Percentiles rank a stretch among this genome's conserved stretches.
Evolutionary conservation across 2,329 filamentous ascomycete genomes (phyloP).

Genomic region (Paramyrothecium roridum): DNA sequence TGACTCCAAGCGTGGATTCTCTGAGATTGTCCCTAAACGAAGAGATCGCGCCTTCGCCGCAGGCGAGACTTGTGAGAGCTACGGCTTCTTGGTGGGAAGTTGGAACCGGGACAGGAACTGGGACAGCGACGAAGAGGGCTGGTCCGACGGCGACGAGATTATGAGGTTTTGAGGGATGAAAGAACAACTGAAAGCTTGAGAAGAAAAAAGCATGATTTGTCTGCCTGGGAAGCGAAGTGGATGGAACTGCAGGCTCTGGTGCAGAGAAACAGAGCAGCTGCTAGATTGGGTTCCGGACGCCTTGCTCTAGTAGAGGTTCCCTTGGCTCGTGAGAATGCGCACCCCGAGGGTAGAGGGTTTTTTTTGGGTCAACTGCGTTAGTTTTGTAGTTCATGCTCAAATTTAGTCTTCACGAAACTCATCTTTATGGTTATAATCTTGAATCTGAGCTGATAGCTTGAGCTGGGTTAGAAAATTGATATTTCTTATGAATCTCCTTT

Average conservation of each 20-base stretch:
- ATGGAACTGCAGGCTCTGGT: not conserved
- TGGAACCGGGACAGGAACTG: not conserved
- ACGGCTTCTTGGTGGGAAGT: not conserved
- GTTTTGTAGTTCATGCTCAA: no score
- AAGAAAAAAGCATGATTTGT: not conserved
- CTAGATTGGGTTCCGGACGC: not conserved
- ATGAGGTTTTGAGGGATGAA: not conserved
- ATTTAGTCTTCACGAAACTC: no score
- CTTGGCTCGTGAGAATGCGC: not conserved
- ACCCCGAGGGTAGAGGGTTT: no score
- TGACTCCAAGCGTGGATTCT: not conserved
- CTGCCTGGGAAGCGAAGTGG: not conserved
- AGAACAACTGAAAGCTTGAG: not conserved
- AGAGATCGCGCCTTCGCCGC: not conserved
- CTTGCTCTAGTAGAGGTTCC: not conserved
- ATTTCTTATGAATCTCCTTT: no score
- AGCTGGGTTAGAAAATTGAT: no score
- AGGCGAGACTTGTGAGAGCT: not conserved
- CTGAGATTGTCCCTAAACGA: not conserved
- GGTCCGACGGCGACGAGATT: not conserved
- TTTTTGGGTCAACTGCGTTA: no score
- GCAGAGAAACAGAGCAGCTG: not conserved
- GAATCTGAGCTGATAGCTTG: no score
- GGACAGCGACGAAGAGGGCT: not conserved
- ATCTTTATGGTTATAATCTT: no score